phyloP scores from a whole-genome alignment of 768 basidiomycete genomes.

The Hericium coralloides region DNA sequence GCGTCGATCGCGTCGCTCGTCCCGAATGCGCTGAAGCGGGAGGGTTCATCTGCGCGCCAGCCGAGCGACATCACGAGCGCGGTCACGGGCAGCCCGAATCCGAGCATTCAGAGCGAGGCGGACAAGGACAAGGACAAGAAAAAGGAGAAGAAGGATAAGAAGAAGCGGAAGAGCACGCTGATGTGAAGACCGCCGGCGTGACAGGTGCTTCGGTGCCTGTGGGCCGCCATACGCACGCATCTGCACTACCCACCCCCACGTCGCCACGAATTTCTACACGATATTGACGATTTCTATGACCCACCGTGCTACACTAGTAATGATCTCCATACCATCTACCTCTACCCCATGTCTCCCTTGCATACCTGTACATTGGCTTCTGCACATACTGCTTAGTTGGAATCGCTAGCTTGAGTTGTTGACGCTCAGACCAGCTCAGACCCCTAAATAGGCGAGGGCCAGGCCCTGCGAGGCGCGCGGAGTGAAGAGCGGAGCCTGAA shows the following conservation, averaged over 20 bases:
- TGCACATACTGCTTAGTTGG: constrained; percentile 2
- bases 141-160: constrained; percentile 48
- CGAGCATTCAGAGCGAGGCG: constrained; percentile 44
- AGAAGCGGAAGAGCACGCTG: constrained; percentile 50
- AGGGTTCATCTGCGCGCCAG: constrained; percentile 25
- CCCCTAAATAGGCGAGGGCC: no score
- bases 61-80: not conserved
- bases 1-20: constrained; percentile 37
- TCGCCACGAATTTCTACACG: not conserved
- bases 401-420: not conserved
- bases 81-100: constrained; percentile 36
- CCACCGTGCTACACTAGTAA: constrained; percentile 13
- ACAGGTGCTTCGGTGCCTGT: not conserved
- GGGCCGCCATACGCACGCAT: no score
- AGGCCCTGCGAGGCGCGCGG: constrained; percentile 6
- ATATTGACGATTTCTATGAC: not conserved
- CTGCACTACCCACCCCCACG: not conserved
- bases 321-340: constrained; percentile 4
- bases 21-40: constrained; percentile 42
- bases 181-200: constrained; percentile 13
- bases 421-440: no score
- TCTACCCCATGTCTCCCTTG: not conserved
- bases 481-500: constrained; percentile 44
- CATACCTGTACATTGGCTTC: constrained; percentile 1
- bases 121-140: constrained; percentile 34